Conservation (phyloP, 2,329 filamentous ascomycete species). For the Colletotrichum limetticola region DNA sequence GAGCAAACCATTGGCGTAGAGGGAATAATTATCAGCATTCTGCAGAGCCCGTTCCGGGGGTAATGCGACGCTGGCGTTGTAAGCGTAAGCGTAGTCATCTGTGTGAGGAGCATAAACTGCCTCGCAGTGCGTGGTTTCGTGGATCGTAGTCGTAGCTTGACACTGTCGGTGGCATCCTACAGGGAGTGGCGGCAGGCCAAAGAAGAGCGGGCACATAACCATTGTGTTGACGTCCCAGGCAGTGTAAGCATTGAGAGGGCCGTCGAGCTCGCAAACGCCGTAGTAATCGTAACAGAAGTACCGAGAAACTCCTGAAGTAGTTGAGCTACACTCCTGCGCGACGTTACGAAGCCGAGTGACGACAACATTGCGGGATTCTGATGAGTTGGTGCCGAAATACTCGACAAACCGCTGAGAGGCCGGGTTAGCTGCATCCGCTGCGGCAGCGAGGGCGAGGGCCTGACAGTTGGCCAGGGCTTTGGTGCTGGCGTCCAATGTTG, state of each 20-base stretch:
- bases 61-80: conserved; percentile 36
- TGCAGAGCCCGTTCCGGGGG: conserved; percentile 28
- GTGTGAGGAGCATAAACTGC: conserved; percentile 37
- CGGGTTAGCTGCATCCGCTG: conserved; percentile 36
- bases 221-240: conserved; percentile 12
- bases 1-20: conserved; percentile 29
- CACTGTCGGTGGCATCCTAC: conserved; percentile 36
- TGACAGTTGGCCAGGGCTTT: conserved; percentile 36
- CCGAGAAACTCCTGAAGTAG: conserved; percentile 30
- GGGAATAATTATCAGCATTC: conserved; percentile 39
- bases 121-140: conserved; percentile 39
- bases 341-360: conserved; percentile 34
- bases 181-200: conserved; percentile 35
- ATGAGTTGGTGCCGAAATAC: conserved; percentile 38
- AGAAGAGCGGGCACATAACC: conserved; percentile 39
- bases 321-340: conserved; percentile 37
- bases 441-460: conserved; percentile 34
- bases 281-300: conserved; percentile 38
- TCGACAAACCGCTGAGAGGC: conserved; percentile 38
- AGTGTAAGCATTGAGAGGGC: conserved; percentile 38
- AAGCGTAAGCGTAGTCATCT: conserved; percentile 37
- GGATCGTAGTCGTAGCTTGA: conserved; percentile 39
- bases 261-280: conserved; percentile 34
- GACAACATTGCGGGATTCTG: conserved; percentile 34
- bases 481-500: conserved; percentile 17